Evolutionary conservation across 2,329 filamentous ascomycete genomes (phyloP), one percentile per base, ranked within the genome.

Genomic region (Trichoderma sp.): DNA sequence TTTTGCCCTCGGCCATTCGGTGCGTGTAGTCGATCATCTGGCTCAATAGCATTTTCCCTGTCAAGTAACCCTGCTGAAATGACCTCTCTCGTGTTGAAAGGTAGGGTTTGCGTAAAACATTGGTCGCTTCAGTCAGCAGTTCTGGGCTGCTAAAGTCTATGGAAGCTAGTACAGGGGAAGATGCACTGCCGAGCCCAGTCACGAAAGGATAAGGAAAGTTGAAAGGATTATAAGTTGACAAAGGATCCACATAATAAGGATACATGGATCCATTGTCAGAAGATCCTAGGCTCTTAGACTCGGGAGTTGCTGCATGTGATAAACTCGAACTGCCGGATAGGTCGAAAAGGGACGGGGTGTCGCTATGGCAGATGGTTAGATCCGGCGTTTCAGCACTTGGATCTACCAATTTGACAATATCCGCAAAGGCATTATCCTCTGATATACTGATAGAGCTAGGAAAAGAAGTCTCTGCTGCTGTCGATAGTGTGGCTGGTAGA

Each of bases 11-110:
- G 3, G 71, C 71, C 8, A 73, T 66, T n/a, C 35, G 60, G 16
- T 62, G 71, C 16, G 71, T 64, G 41, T 65, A 73, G 60, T 73
- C 71, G 41, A 66, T 33, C 6, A 73, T 12, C 29, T 73, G 71
- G 31, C 60, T 66, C 24, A 66, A 33, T 27, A 73, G 6, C 71
- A 73, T 73, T 14, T 64, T 67, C 18, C 29, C 71, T n/a, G 71
- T 73, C 1, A 73, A 33, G 3, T 62, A 73, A 16, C 71, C 71
- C 11, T 73, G 71, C 4, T 65, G 24, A 56, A 73, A 24, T 4
- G 71, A 65, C 16, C 71, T 64, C 59, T 33, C 31, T 7, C 71
- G 71, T 7, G n/a, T n/a, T 4, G 71, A 66, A 66, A 73, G 71
- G 35, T 53, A 16, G 3, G 35, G 60, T 16, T 45, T 64, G 38